These are phyloP conservation scores for Mrakia hoshinonis DNA, from an alignment of 768 basidiomycete species.

Conservation along the genomic window DNA sequence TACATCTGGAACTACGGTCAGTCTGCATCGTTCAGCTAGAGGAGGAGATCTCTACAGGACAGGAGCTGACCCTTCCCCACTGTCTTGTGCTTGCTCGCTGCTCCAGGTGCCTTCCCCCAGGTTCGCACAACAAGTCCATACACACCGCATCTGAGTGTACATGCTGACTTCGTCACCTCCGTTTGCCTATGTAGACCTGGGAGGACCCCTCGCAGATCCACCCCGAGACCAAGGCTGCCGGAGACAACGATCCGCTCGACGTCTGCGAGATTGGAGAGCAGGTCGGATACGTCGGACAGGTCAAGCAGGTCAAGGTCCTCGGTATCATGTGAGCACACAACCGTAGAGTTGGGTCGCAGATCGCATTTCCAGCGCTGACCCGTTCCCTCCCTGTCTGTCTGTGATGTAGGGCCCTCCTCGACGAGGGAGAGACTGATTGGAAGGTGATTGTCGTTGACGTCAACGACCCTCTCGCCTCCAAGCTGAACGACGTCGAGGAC, in stretches of 20 bases:
- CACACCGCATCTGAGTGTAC: too few species aligned
- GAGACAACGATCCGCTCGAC: slow-evolving; percentile 98
- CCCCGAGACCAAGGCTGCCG: slow-evolving; percentile 95
- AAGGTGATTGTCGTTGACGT: slow-evolving; percentile 98
- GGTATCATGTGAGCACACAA: slow-evolving; percentile 98
- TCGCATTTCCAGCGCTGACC: neutral
- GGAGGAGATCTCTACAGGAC: neutral
- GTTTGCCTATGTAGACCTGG: slow-evolving; percentile 66
- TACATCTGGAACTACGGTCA: slow-evolving; percentile 95
- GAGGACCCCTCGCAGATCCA: slow-evolving; percentile 81
- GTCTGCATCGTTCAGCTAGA: neutral
- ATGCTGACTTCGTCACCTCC: neutral
- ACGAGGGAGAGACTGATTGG: slow-evolving; percentile 99
- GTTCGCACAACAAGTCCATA: too few species aligned
- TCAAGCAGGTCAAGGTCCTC: slow-evolving; percentile 99
- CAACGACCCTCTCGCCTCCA: slow-evolving; percentile 85
- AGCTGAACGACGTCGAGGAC: slow-evolving; percentile 98
- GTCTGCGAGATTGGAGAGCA: slow-evolving; percentile 99
- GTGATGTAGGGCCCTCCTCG: slow-evolving; percentile 67
- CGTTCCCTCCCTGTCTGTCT: neutral
- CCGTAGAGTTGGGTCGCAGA: neutral
- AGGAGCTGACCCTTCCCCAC: neutral
- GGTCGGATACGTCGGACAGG: slow-evolving; percentile 90
- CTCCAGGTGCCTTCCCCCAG: slow-evolving; percentile 87
- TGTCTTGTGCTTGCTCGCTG: neutral